Base-by-base conservation (phyloP, 352 stramenopile species). In the Phytophthora fragariae region DNA sequence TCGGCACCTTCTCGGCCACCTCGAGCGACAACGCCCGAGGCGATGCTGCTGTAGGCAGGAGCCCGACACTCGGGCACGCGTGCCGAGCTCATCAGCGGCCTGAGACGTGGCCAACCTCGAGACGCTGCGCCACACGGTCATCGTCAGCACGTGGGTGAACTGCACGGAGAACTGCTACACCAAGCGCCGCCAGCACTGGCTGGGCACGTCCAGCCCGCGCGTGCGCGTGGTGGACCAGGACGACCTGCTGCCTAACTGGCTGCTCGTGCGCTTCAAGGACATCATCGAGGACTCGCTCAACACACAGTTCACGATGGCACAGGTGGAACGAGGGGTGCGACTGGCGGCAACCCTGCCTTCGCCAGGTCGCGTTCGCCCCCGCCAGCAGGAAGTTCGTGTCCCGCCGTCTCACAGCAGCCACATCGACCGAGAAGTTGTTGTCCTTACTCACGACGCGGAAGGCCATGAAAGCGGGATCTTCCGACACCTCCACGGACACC, bases 91-190 rank as follows among this genome's bases (percentile, higher is more conserved):
- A 86, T 82, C 39, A 77, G 73, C 14, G 67, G 61, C 1, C 53
- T 70, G 0, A 76, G 85, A 93, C 58, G 82, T 95, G 57, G 80
- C 80, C 21, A 92, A 92, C 73, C 72, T 92, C 27, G 87, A 91
- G 33, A 69, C 74, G 47, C 67, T 94, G 52, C 84, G 85, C 31
- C 84, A 83, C 47, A 83, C 73, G 17, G 82, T 87, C 33, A 90
- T 96, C 67, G 89, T 96, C 33, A 94, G 94, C 79, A 96, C 89
- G 58, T 96, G 89, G 89, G 87, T 96, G 35, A 96, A 96, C 67
- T 86, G 88, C 60, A 92, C 84, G 2, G 86, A 96, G 71, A 74
- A 46, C 33, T 94, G 87, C 79, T 96, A 96, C 80, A 92, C 92
- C 59, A 75, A 79, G 29, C 79, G 86, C 1, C 80, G 89, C 10